Conservation (phyloP, 257 asterid genomes). For the Thymus mandschuricus region DNA sequence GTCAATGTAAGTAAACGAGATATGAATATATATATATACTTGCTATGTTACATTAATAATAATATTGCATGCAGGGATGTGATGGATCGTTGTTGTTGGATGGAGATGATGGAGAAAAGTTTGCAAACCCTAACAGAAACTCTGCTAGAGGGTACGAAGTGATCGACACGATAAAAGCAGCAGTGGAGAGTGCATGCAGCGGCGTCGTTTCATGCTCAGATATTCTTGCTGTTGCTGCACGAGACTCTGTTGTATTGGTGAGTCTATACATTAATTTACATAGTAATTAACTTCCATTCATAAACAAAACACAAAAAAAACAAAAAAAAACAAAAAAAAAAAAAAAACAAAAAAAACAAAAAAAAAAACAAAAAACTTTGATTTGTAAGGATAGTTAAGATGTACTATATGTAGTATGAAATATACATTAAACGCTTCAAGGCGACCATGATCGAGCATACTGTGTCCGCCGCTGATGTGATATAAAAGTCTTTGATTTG, state of each 20-base stretch:
- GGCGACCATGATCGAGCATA: too few species aligned
- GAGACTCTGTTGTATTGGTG: slow-evolving; percentile 71
- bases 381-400: too few species aligned
- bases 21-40: background rate
- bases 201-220: slow-evolving; percentile 82
- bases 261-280: background rate
- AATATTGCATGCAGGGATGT: slow-evolving; percentile 55
- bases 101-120: slow-evolving; percentile 74
- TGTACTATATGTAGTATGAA: too few species aligned
- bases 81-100: slow-evolving; percentile 81
- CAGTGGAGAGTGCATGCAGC: slow-evolving; percentile 65
- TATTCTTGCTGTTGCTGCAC: slow-evolving; percentile 68
- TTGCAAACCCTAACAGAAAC: slow-evolving; percentile 63
- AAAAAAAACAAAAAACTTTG: too few species aligned
- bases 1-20: slow-evolving; percentile 58
- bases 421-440: too few species aligned
- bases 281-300: too few species aligned
- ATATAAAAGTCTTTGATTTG: too few species aligned
- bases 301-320: too few species aligned
- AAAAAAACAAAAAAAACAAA: too few species aligned
- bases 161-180: slow-evolving; percentile 60
- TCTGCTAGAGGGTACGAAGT: slow-evolving; percentile 87
- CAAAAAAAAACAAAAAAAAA: too few species aligned
- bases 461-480: too few species aligned
- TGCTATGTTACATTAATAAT: background rate